Evolutionary conservation across 1,284 basidiomycete genomes (phyloP).

Genomic region (Leccinum angustisporum): DNA sequence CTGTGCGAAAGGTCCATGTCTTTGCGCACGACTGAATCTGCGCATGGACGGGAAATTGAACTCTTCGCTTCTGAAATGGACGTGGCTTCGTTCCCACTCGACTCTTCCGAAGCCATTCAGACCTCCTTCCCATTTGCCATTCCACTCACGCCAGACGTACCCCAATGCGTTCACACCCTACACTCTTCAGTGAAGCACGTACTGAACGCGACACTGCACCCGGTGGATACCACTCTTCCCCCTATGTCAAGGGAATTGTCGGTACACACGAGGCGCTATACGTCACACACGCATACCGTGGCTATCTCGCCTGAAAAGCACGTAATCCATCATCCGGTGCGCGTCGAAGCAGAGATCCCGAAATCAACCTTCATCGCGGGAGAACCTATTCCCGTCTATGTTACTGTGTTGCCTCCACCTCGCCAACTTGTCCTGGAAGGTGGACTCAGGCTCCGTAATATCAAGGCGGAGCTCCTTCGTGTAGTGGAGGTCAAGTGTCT

Average conservation of each 20-base stretch:
- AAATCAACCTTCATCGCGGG: conserved; percentile 65
- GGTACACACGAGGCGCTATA: conserved; percentile 74
- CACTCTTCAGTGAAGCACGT: conserved; percentile 66
- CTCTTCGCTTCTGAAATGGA: conserved; percentile 54
- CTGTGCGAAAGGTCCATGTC: conserved; percentile 52
- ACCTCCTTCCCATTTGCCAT: conserved; percentile 74
- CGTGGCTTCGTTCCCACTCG: conserved; percentile 43
- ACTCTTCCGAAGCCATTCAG: conserved; percentile 43
- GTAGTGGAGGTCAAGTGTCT: conserved; percentile 51
- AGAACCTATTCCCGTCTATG: conserved; percentile 73
- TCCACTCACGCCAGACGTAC: conserved; percentile 69
- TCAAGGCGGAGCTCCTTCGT: conserved; percentile 71
- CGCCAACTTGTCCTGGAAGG: conserved; percentile 62
- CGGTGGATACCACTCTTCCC: conserved; percentile 41
- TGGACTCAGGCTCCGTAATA: conserved; percentile 69
- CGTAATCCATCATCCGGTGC: conserved; percentile 58
- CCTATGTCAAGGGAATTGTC: conserved; percentile 54
- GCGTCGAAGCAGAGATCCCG: conserved; percentile 67
- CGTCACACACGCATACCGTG: conserved; percentile 57
- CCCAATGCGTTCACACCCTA: conserved; percentile 72
- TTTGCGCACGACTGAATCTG: conserved; percentile 65
- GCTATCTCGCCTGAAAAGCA: conserved; percentile 58
- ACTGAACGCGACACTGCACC: conserved; percentile 63
- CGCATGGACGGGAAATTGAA: conserved; percentile 61
- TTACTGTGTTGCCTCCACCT: conserved; percentile 70